These are phyloP conservation scores for Exophiala calicioides DNA, from an alignment of 2,329 filamentous ascomycete species.

Conservation along the genomic window DNA sequence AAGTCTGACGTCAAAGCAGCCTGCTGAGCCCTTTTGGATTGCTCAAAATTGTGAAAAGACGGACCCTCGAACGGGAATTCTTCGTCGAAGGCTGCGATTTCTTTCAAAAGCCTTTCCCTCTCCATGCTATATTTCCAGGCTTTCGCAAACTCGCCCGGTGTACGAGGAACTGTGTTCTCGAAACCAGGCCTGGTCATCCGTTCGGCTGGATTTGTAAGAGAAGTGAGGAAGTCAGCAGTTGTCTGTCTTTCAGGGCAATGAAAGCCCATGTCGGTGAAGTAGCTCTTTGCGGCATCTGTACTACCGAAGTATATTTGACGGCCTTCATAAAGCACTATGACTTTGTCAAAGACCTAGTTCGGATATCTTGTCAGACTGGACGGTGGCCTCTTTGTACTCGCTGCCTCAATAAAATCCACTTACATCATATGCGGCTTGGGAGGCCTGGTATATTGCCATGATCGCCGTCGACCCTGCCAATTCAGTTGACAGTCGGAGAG, in stretches of 20 bases:
- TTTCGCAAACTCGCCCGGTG: conserved; percentile 52
- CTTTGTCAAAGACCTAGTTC: conserved; percentile 73
- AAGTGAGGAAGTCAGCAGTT: conserved; percentile 65
- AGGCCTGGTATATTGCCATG: conserved; percentile 59
- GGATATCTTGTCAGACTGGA: no score
- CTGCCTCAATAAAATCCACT: no score
- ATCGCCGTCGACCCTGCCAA: conserved; percentile 51
- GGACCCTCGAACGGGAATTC: no score
- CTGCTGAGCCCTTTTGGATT: no score
- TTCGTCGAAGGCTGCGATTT: conserved; percentile 56
- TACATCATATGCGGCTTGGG: conserved; percentile 56
- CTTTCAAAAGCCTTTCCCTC: conserved; percentile 36
- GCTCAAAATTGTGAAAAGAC: no score
- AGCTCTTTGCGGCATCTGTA: conserved; percentile 58
- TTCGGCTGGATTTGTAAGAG: conserved; percentile 60
- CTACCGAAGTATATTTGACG: conserved; percentile 68
- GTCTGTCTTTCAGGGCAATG: conserved; percentile 63
- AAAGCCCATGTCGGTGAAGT: conserved; percentile 67
- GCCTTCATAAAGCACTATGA: conserved; percentile 66
- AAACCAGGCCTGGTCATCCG: conserved; percentile 45
- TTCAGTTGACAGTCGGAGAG: conserved; percentile 53
- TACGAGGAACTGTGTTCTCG: conserved; percentile 47
- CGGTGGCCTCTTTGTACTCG: no score
- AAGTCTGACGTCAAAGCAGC: no score
- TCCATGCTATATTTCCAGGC: conserved; percentile 34